phyloP scores from a whole-genome alignment of 2,329 filamentous ascomycete genomes.

The Furcasterigmium sp. region DNA sequence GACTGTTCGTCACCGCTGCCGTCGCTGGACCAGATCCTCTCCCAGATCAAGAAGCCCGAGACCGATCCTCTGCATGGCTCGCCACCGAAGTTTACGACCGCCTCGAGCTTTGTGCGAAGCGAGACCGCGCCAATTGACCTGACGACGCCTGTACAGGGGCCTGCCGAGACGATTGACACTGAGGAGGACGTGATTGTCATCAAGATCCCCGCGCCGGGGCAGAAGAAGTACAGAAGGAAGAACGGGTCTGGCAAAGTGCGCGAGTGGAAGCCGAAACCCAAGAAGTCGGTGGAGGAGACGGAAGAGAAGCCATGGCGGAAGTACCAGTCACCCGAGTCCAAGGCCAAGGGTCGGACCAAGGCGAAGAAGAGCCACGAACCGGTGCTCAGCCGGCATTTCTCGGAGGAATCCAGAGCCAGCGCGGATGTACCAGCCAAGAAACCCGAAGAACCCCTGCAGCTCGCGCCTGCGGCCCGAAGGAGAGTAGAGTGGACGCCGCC shows the following conservation, averaged over 20 bases:
- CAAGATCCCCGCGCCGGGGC: background rate
- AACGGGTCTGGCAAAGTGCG: background rate
- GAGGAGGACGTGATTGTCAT: slow-evolving; percentile 4
- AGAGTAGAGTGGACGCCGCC: slow-evolving; percentile 66
- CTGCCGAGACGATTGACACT: slow-evolving; percentile 1
- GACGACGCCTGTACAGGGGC: slow-evolving; percentile 7
- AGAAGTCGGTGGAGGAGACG: slow-evolving; percentile 4
- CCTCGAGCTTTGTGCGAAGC: slow-evolving; percentile 5
- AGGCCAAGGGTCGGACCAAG: slow-evolving; percentile 5
- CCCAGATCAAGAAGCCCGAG: slow-evolving; percentile 18
- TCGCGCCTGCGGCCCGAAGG: slow-evolving; percentile 48
- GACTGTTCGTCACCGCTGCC: slow-evolving; percentile 43
- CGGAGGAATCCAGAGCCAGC: slow-evolving; percentile 2
- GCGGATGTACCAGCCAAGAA: slow-evolving; percentile 4
- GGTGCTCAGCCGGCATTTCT: slow-evolving; percentile 26
- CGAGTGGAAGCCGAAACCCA: slow-evolving; percentile 8
- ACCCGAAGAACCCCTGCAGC: slow-evolving; percentile 23
- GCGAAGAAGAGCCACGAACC: slow-evolving; percentile 21
- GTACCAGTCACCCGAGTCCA: slow-evolving; percentile 15
- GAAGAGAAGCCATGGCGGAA: slow-evolving; percentile 28
- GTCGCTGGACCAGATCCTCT: slow-evolving; percentile 42
- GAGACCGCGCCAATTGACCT: slow-evolving; percentile 9
- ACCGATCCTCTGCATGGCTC: background rate
- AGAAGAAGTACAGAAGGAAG: background rate
- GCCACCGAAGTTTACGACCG: slow-evolving; percentile 1